Evolutionary conservation across 345 rosid genomes (phyloP), one percentile per base, ranked within the genome.

Genomic region (Tarenaya hassleriana): DNA sequence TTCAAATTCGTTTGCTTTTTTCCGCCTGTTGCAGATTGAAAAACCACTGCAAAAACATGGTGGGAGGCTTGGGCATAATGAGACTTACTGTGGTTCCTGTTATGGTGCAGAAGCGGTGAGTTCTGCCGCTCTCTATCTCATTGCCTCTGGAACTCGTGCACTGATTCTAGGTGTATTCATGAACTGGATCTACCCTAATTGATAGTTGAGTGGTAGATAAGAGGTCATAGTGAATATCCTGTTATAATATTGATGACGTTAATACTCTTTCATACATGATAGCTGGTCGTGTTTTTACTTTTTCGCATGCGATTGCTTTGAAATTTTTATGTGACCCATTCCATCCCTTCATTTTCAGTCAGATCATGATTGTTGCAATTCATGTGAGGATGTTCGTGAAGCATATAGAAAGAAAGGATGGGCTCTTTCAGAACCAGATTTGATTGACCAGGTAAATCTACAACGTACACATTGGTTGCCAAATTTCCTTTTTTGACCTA

Each of bases 381-480:
- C 75, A 34, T 89, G 95, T 58, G 97, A 89, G 66, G 97, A 86
- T 31, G 95, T 89, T 58, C 97, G 86, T 57, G 95, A 86, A 77
- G 95, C 97, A 62, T 89, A 89, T 64, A 69, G 88, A 64, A 86
- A 79, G 77, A 89, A 89, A 78, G 97, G 97, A 18, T 89, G 95
- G 97, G 94, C 83, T 0, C 33, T 89, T 47, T 67, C 95, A 40
- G 81, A 86, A 76, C 90, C 90, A 8, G 94, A 89, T 69, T 34
- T 67, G 60, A 75, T 89, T 58, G 95, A 86, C 69, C 97, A 92
- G 97, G 98, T 92, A 20, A 48, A 5, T 46, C 39, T n/a, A n/a
- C n/a, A 24, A n/a, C 46, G 32, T 42, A 37, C 45, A 41, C 7
- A 40, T 38, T 45, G 4, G 10, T 19, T 62, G 7, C n/a, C 55